Percentiles rank a stretch among this genome's conserved stretches.
These are phyloP conservation scores for Alternaria consortialis DNA, from an alignment of 2,329 filamentous ascomycete genomes.

Conservation along the genomic window DNA sequence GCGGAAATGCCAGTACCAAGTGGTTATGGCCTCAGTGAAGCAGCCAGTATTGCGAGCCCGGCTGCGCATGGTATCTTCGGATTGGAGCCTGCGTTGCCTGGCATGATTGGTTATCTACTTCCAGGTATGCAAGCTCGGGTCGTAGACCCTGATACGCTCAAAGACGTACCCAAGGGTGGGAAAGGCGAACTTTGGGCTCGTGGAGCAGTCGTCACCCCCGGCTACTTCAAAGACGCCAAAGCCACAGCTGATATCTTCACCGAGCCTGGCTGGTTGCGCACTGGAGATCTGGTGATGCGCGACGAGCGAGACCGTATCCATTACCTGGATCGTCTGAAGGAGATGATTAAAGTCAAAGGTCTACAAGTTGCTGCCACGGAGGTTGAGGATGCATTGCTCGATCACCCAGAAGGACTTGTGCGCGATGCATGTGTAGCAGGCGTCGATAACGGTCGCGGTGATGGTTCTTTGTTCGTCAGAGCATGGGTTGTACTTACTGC, in stretches of 20 bases:
- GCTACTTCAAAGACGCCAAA: slow-evolving; percentile 41
- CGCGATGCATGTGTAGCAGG: slow-evolving; percentile 44
- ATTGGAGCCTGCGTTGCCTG: slow-evolving; percentile 29
- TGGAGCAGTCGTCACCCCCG: slow-evolving; percentile 41
- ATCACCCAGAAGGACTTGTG: slow-evolving; percentile 47
- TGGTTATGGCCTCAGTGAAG: slow-evolving; percentile 43
- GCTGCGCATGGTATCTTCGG: slow-evolving; percentile 38
- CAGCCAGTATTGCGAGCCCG: slow-evolving; percentile 39
- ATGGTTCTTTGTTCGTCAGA: slow-evolving; percentile 41
- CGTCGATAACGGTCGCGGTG: slow-evolving; percentile 41
- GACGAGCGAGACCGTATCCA: slow-evolving; percentile 37
- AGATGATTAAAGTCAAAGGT: slow-evolving; percentile 61
- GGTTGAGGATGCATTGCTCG: slow-evolving; percentile 57
- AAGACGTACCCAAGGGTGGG: slow-evolving; percentile 34
- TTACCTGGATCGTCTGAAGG: slow-evolving; percentile 52
- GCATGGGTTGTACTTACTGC: slow-evolving; percentile 42
- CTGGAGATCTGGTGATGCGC: slow-evolving; percentile 40
- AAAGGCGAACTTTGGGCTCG: slow-evolving; percentile 42
- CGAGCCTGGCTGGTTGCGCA: slow-evolving; percentile 39
- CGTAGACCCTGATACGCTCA: slow-evolving; percentile 37
- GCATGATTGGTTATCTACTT: slow-evolving; percentile 40
- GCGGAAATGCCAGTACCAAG: slow-evolving; percentile 33
- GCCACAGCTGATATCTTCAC: slow-evolving; percentile 42
- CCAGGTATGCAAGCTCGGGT: slow-evolving; percentile 42
- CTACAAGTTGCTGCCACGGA: slow-evolving; percentile 61